These are phyloP conservation scores for Hordeum marinum DNA, from an alignment of 176 grass and related monocot genomes.

Conservation along the genomic window DNA sequence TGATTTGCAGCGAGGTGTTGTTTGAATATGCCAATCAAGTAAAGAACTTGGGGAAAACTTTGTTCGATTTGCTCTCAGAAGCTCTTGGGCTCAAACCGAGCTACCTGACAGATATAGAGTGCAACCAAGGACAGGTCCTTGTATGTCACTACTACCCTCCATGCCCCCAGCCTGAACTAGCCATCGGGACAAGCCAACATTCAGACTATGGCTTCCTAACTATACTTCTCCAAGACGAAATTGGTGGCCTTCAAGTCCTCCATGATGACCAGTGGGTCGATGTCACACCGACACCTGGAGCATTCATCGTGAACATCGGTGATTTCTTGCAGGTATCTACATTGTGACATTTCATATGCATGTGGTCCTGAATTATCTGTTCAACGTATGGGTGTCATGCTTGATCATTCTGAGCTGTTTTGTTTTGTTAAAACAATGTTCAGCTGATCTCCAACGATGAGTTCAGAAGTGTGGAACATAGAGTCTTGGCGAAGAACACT, in stretches of 20 bases:
- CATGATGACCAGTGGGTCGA: constrained; percentile 48
- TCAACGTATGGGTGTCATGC: not conserved
- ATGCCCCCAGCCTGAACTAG: constrained; percentile 60
- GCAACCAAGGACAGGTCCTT: constrained; percentile 49
- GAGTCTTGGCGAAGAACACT: constrained; percentile 41
- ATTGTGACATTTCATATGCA: not conserved
- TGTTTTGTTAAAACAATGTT: not conserved
- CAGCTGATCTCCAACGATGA: constrained; percentile 62
- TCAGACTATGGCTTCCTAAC: constrained; percentile 60
- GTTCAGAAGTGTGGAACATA: constrained; percentile 56
- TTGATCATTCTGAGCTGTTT: not conserved
- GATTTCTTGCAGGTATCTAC: constrained; percentile 55
- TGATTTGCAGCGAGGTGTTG: constrained; percentile 29
- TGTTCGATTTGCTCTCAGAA: constrained; percentile 55
- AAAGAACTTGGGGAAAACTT: constrained; percentile 37
- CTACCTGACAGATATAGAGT: constrained; percentile 56
- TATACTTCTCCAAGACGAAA: constrained; percentile 52
- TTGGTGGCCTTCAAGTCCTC: constrained; percentile 56
- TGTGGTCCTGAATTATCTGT: not conserved
- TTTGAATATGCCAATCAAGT: constrained; percentile 41
- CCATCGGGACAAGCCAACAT: constrained; percentile 53
- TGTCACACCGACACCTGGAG: constrained; percentile 28
- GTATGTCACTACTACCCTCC: constrained; percentile 66
- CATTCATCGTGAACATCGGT: constrained; percentile 49
- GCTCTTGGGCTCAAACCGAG: constrained; percentile 47